These are phyloP conservation scores for Vigna angularis DNA, from an alignment of 306 rosid species.

Conservation along the genomic window DNA sequence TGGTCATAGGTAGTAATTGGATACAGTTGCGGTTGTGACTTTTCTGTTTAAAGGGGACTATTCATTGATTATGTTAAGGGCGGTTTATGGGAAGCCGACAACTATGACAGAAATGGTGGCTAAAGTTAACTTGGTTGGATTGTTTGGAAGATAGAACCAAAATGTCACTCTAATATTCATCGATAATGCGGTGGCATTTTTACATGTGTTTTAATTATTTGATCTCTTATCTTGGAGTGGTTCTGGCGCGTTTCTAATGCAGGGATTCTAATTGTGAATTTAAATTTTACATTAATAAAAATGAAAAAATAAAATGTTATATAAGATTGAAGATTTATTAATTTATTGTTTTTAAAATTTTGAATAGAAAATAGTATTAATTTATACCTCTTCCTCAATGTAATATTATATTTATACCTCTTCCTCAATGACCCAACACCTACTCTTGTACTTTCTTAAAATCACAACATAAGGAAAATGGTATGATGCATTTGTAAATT, in stretches of 20 bases:
- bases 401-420: no score
- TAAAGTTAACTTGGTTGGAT: not conserved
- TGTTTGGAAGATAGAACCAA: conserved; percentile 5
- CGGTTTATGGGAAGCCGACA: not conserved
- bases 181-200: not conserved
- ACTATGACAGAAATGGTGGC: conserved; percentile 14
- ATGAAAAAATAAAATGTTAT: no score
- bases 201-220: not conserved
- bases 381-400: no score
- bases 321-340: no score
- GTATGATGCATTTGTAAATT: no score
- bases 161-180: not conserved
- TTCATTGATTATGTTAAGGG: not conserved
- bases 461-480: no score
- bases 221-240: not conserved
- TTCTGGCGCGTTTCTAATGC: not conserved
- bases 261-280: no score
- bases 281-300: no score
- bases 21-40: not conserved
- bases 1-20: not conserved
- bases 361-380: no score
- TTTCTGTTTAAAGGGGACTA: not conserved
- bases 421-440: no score
- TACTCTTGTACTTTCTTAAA: no score
- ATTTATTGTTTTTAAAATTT: no score